Evolutionary conservation across 371 early-diverging fungal genomes (phyloP), one percentile per base, ranked within the genome.

Genomic region (Dichotomocladium elegans): DNA sequence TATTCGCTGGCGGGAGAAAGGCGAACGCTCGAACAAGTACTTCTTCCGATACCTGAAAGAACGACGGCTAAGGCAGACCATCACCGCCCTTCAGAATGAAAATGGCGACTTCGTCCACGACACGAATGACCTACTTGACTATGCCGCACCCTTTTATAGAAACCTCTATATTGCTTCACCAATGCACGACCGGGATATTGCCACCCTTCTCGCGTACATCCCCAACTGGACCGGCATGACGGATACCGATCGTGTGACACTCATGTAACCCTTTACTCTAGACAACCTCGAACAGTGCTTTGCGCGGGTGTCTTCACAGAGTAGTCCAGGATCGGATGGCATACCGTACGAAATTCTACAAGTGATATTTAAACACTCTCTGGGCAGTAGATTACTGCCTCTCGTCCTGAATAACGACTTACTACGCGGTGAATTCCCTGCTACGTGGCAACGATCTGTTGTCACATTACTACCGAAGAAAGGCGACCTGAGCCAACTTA

Each of bases 21-120:
- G 72, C 0, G 72, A 72, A 45, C 41, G 55, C 1, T 58, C 52
- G 34, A 63, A 53, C 28, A 31, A 49, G 9, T 64, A 66, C 37
- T 72, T 72, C 44, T 67, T 55, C 35, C 28, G 53, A 0, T 43
- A 31, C 1, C 47, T 67, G 19, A 30, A 47, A 34, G 8, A 41
- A 9, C 51, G 66, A 1, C 42, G 49, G 7, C 0, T 33, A 7
- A 33, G 51, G 14, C 57, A 55, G 30, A 44, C 51, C 1, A 61
- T 66, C 12, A 37, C 50, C 3, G 25, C 56, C 0, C n/a, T 70
- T 1, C 30, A 22, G 10, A 1, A 33, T 1, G 12, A 53, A 0
- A 15, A 47, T 15, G 58, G 51, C 9, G n/a, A 2, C 0, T 0
- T 54, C 0, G 6, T 41, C 1, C 40, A 56, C 0, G 1, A 8